Evolutionary conservation across 345 rosid genomes (phyloP).

Genomic region (Mallotus nudiflorus): DNA sequence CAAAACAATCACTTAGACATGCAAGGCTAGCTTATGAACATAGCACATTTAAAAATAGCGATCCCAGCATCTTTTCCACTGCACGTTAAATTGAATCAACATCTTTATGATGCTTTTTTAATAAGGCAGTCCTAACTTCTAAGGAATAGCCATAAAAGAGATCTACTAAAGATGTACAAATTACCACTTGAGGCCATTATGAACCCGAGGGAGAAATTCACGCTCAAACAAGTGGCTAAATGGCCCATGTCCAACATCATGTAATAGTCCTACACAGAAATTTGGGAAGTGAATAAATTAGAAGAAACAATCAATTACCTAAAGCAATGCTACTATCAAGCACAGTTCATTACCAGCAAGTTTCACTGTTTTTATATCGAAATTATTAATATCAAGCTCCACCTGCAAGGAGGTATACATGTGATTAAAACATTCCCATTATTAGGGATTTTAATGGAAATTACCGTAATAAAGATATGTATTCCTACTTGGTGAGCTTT

Average conservation of each 20-base stretch:
- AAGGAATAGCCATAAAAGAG: too few species aligned
- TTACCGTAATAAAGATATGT: not conserved
- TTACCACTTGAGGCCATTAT: slow-evolving; percentile 25
- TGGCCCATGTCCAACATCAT: slow-evolving; percentile 39
- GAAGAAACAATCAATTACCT: not conserved
- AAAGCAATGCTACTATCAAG: not conserved
- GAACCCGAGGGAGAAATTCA: slow-evolving; percentile 22
- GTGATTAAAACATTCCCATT: slow-evolving; percentile 1
- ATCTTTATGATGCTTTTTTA: not conserved
- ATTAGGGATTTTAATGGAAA: not conserved
- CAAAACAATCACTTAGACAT: too few species aligned
- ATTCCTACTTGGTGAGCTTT: slow-evolving; percentile 30
- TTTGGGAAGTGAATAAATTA: not conserved
- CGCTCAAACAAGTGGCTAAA: slow-evolving; percentile 35
- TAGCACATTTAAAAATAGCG: too few species aligned
- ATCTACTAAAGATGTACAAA: not conserved
- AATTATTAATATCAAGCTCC: slow-evolving; percentile 23
- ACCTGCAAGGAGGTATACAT: slow-evolving; percentile 10
- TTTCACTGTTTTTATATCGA: slow-evolving; percentile 29
- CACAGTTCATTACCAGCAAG: slow-evolving; percentile 30
- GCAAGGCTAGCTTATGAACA: too few species aligned
- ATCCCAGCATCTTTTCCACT: too few species aligned
- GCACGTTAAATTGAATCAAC: not conserved
- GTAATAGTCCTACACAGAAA: slow-evolving; percentile 26
- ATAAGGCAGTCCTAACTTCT: too few species aligned